Evolutionary conservation across 2,329 filamentous ascomycete species (phyloP).

Genomic region (Microsporum audouinii): DNA sequence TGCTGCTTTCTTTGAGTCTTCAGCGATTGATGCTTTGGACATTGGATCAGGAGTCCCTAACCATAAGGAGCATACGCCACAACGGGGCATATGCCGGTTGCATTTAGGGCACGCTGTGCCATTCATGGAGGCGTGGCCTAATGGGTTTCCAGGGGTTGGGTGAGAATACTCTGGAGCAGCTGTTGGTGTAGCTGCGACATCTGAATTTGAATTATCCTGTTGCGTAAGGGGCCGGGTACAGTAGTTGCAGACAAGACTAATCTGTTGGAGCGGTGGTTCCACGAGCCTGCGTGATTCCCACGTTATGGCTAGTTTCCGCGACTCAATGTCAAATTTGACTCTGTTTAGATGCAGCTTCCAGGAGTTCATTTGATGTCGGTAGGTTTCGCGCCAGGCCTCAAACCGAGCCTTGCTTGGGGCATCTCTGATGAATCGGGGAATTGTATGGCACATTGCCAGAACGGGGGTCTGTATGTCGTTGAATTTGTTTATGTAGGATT

Average conservation of each 20-base stretch:
- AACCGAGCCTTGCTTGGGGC: conserved; percentile 42
- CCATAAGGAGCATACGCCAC: conserved; percentile 52
- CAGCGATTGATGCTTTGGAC: conserved; percentile 28
- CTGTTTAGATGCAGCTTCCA: conserved; percentile 52
- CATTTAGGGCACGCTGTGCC: conserved; percentile 51
- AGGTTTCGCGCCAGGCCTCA: conserved; percentile 50
- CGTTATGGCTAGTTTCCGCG: conserved; percentile 42
- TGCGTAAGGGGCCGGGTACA: conserved; percentile 48
- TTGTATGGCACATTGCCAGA: conserved; percentile 47
- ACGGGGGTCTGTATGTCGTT: conserved; percentile 53
- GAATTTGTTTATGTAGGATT: conserved; percentile 48
- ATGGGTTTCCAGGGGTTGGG: conserved; percentile 26
- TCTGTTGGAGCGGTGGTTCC: conserved; percentile 41
- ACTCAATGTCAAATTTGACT: conserved; percentile 48
- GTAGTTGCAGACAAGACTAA: conserved; percentile 49
- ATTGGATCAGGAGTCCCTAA: conserved; percentile 47
- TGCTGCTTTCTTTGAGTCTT: conserved; percentile 20
- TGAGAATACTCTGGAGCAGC: conserved; percentile 23
- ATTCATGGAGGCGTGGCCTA: conserved; percentile 27
- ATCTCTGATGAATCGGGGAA: conserved; percentile 48
- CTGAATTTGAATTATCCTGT: conserved; percentile 25
- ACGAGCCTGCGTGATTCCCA: conserved; percentile 40
- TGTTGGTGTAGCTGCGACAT: conserved; percentile 13
- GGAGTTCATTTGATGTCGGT: conserved; percentile 49
- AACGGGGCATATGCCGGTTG: conserved; percentile 51